Evolutionary conservation across 2,329 filamentous ascomycete species (phyloP).

Genomic region (Pezicula neosporulosa): DNA sequence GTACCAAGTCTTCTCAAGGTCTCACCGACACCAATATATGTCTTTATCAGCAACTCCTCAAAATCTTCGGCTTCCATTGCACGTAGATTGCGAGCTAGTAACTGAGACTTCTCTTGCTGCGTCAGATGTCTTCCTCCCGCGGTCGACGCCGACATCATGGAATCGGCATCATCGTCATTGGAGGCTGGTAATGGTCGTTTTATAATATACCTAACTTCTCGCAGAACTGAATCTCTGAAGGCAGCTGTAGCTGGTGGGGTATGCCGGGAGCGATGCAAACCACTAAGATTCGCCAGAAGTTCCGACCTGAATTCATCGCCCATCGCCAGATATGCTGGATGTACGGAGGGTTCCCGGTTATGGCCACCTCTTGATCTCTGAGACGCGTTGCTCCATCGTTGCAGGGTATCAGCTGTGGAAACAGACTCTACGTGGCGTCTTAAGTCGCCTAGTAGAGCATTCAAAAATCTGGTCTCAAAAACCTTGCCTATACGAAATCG

Average conservation of each 20-base stretch:
- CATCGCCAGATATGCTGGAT: constrained; percentile 76
- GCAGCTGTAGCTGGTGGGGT: constrained; percentile 77
- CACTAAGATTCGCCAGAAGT: constrained; percentile 68
- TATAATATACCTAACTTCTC: constrained; percentile 84
- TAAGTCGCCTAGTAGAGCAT: constrained; percentile 74
- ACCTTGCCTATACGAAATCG: constrained; percentile 80
- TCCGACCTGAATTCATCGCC: constrained; percentile 68
- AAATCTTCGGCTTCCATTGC: constrained; percentile 80
- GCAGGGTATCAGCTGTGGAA: constrained; percentile 68
- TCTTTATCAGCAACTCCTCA: constrained; percentile 74
- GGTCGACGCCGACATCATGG: constrained; percentile 82
- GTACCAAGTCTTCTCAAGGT: constrained; percentile 80
- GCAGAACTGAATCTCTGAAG: constrained; percentile 79
- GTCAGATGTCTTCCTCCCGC: constrained; percentile 63
- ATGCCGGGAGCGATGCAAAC: constrained; percentile 77
- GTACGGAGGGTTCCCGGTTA: constrained; percentile 61
- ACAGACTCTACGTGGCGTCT: constrained; percentile 75
- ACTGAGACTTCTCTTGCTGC: constrained; percentile 85
- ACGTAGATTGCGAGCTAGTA: constrained; percentile 82
- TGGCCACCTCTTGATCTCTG: constrained; percentile 67
- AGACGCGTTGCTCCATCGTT: constrained; percentile 79
- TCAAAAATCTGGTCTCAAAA: constrained; percentile 78
- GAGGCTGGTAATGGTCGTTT: constrained; percentile 84
- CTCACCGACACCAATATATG: constrained; percentile 87
- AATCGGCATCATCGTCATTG: constrained; percentile 89